A percentile compares a stretch with the other conserved stretches of the same genome.
Evolutionary conservation across 768 basidiomycete genomes (phyloP).

Genomic region (Hygrophoropsis aurantiaca): DNA sequence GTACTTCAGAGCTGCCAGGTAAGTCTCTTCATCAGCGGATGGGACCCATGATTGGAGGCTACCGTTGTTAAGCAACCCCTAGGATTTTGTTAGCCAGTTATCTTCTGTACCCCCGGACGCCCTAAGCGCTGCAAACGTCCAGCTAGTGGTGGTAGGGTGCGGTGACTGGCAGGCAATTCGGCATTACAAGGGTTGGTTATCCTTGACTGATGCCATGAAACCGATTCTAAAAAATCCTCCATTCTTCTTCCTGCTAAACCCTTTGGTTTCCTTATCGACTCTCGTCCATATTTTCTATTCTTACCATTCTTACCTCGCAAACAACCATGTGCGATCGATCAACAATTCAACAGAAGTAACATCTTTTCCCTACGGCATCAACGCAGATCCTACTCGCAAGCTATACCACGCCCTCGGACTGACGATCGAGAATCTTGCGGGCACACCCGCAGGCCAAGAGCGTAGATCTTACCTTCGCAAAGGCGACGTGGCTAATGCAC

Average conservation of each 20-base stretch:
- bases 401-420: slow-evolving; percentile 65
- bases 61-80: not conserved
- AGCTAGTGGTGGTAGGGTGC: slow-evolving; percentile 58
- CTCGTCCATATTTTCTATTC: too few relatives aligned
- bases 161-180: slow-evolving; percentile 54
- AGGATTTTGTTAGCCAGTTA: slow-evolving; percentile 53
- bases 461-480: slow-evolving; percentile 47
- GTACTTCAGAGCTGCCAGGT: slow-evolving; percentile 44
- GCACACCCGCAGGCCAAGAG: slow-evolving; percentile 44
- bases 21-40: slow-evolving; percentile 4
- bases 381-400: slow-evolving; percentile 61
- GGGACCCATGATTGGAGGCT: too few relatives aligned
- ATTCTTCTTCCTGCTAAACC: not conserved
- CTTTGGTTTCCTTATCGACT: not conserved
- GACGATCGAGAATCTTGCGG: slow-evolving; percentile 44
- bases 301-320: too few relatives aligned
- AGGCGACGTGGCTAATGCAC: slow-evolving; percentile 27
- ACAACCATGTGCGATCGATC: too few relatives aligned
- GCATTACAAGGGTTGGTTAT: slow-evolving; percentile 44
- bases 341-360: slow-evolving; percentile 48
- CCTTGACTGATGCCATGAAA: not conserved
- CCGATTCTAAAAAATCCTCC: too few relatives aligned
- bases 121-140: slow-evolving; percentile 38
- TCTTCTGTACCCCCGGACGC: slow-evolving; percentile 39
- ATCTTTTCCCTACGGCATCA: slow-evolving; percentile 48